phyloP scores from a whole-genome alignment of 129 eudicot genomes.

The Centella asiatica region DNA sequence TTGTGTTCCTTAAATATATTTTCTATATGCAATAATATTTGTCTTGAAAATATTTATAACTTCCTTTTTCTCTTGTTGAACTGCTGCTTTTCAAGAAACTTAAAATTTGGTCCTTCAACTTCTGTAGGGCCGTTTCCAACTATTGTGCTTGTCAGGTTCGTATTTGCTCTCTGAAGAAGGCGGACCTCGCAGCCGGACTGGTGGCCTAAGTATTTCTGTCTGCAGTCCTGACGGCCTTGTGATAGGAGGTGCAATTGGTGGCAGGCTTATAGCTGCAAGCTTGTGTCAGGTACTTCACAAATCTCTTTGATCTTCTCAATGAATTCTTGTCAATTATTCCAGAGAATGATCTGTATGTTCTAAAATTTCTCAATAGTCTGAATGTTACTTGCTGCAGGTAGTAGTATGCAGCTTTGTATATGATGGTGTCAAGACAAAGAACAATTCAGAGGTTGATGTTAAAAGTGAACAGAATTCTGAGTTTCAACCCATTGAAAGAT shows the following conservation, averaged over 20 bases:
- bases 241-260: slow-evolving; percentile 76
- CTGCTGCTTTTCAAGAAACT: not conserved
- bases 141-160: slow-evolving; percentile 81
- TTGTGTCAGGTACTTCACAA: slow-evolving; percentile 52
- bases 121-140: slow-evolving; percentile 78
- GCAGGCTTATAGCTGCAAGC: slow-evolving; percentile 63
- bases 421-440: slow-evolving; percentile 46
- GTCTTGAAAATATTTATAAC: too few relatives aligned
- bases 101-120: not conserved
- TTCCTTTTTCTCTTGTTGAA: too few relatives aligned
- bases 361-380: not conserved
- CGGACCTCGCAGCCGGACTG: slow-evolving; percentile 57
- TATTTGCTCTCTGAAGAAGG: slow-evolving; percentile 66
- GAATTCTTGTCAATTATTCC: not conserved
- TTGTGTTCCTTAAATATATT: too few relatives aligned
- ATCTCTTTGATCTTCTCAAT: not conserved
- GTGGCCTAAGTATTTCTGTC: slow-evolving; percentile 78
- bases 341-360: not conserved
- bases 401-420: slow-evolving; percentile 84
- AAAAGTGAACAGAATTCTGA: slow-evolving; percentile 32
- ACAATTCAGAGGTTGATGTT: slow-evolving; percentile 24
- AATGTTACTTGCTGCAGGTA: slow-evolving; percentile 40
- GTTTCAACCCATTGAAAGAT: slow-evolving; percentile 25
- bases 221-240: slow-evolving; percentile 80
- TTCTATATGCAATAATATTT: too few relatives aligned